Evolutionary conservation across 257 asterid species (phyloP).

Genomic region (Plantago ovata): DNA sequence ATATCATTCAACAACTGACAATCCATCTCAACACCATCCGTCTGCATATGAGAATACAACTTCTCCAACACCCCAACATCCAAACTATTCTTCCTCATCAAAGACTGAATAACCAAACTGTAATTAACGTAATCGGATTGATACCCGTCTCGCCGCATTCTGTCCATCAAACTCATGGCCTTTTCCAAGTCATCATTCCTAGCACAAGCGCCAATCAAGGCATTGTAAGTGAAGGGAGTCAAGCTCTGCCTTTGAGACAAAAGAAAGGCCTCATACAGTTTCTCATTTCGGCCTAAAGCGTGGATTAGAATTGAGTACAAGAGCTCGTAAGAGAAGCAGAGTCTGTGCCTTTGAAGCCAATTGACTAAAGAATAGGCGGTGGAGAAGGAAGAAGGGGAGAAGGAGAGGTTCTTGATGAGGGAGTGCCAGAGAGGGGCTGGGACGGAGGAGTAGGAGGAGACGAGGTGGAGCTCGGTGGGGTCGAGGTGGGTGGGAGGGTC

Average conservation of each 20-base stretch:
- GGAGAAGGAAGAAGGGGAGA: constrained; percentile 56
- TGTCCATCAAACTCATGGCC: constrained; percentile 76
- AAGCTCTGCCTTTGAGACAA: constrained; percentile 70
- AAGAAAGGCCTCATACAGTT: constrained; percentile 86
- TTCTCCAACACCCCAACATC: constrained; percentile 65
- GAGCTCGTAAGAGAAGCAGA: constrained; percentile 84
- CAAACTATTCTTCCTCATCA: constrained; percentile 46
- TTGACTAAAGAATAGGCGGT: constrained; percentile 64
- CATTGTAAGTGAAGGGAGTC: constrained; percentile 87
- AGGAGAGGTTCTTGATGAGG: constrained; percentile 64
- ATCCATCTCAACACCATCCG: constrained; percentile 76
- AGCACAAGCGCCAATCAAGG: constrained; percentile 94
- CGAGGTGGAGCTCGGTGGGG: constrained; percentile 59
- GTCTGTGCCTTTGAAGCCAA: constrained; percentile 83
- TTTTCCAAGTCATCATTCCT: constrained; percentile 83
- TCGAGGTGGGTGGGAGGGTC: constrained; percentile 46
- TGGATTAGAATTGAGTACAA: constrained; percentile 79
- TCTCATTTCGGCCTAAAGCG: constrained; percentile 77
- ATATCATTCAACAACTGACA: constrained; percentile 76
- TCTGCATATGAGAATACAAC: constrained; percentile 59
- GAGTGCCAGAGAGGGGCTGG: constrained; percentile 95
- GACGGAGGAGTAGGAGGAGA: constrained; percentile 72
- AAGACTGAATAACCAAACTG: constrained; percentile 76
- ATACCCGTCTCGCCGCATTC: constrained; percentile 83
- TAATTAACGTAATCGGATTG: constrained; percentile 87